Percentiles rank a stretch among this genome's conserved stretches.
Conservation (phyloP, 495 filamentous ascomycete species). For the Cercophora sp. region DNA sequence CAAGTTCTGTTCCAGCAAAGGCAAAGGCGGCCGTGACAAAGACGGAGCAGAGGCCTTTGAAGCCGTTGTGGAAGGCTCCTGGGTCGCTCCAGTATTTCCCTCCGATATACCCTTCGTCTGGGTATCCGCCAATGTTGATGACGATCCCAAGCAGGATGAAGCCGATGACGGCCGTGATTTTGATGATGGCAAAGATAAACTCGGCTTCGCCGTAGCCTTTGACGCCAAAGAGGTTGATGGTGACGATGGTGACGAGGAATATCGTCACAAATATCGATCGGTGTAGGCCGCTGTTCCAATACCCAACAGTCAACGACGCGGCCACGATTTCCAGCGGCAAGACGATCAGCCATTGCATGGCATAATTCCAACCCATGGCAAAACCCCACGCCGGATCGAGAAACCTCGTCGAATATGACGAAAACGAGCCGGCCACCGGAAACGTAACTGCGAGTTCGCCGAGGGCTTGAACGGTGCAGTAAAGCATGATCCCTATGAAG, state of each 20-base stretch:
- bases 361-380: constrained; percentile 98
- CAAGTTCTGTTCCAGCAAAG: constrained; percentile 90
- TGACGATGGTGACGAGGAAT: constrained; percentile 68
- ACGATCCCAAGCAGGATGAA: constrained; percentile 83
- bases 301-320: constrained; percentile 82
- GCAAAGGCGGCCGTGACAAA: constrained; percentile 92
- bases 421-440: constrained; percentile 89
- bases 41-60: constrained; percentile 90
- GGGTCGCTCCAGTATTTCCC: constrained; percentile 78
- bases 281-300: constrained; percentile 66
- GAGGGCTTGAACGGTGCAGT: constrained; percentile 84
- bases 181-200: constrained; percentile 81
- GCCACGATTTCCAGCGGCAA: constrained; percentile 89
- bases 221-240: constrained; percentile 83
- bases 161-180: constrained; percentile 80
- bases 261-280: constrained; percentile 82
- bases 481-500: constrained; percentile 85
- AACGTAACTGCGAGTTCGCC: constrained; percentile 91
- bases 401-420: constrained; percentile 88
- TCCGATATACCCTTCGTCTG: constrained; percentile 73
- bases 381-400: constrained; percentile 96
- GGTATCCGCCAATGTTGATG: constrained; percentile 74
- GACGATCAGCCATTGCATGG: constrained; percentile 86
- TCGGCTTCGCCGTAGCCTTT: constrained; percentile 88
- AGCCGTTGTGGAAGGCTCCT: constrained; percentile 86